Evolutionary conservation across 768 basidiomycete species (phyloP), one percentile per base, ranked within the genome.

Genomic region (Boletus sp.): DNA sequence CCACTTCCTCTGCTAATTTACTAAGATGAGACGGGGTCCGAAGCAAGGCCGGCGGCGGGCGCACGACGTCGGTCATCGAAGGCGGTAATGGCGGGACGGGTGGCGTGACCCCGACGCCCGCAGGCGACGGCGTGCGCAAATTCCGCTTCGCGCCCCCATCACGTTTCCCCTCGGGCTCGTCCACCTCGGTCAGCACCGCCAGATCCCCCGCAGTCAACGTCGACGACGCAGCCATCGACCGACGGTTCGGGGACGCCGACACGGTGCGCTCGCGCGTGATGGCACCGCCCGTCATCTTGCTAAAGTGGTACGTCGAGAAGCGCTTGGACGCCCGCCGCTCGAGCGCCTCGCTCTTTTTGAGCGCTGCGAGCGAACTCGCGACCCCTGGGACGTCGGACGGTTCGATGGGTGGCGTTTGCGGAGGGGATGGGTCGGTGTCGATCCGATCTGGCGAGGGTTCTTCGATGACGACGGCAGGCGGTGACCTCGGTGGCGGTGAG

Each of bases 281-380:
- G 35, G 51, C 55, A 28, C 71, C 76, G 15, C 87, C 85, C 4
- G 92, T 87, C 88, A 98, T 95, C 75, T 95, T 95, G 47, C 89
- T 86, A 65, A 98, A 90, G 61, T 94, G 92, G 70, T 96, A 98
- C 2, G 87, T 87, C 42, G 94, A 97, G 75, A 94, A 98, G 0
- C 97, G 90, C 69, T 98, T 98, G 20, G 92, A 94, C 17, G 96
- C 96, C 46, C 96, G 81, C 20, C 96, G 84, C 64, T 94, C 92
- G 39, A 98, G 81, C 1, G 85, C 81, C 62, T 95, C 94, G 50
- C 83, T 86, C 65, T 89, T 86, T 73, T 95, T 89, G 46, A 99
- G 79, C 8, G 94, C 94, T 7, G 92, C 93, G 10, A 98, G 80
- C 6, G 92, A 89, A 65, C 84, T 83, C 50, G 89, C 90, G 28